Conservation (phyloP, 1,139 yeast genomes). For the Nakaseomyces nivariensis region DNA sequence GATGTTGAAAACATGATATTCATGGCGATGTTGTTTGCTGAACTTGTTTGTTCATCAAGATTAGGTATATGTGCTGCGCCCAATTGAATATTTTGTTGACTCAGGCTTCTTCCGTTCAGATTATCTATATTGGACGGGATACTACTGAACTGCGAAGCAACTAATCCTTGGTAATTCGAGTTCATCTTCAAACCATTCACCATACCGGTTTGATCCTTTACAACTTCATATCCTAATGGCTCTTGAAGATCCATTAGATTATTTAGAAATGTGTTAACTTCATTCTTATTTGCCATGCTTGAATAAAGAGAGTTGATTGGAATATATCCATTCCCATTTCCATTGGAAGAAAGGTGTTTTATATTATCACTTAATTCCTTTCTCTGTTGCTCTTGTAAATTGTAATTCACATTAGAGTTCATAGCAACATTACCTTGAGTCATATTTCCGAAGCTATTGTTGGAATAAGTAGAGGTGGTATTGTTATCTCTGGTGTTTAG, state of each 20-base stretch:
- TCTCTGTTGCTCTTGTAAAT: neutral
- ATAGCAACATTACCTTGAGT: neutral
- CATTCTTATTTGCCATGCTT: neutral
- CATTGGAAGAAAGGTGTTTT: neutral
- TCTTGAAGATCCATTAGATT: neutral
- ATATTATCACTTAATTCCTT: neutral
- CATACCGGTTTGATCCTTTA: constrained; percentile 1
- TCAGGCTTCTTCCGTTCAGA: neutral
- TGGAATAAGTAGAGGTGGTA: neutral
- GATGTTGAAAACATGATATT: constrained; percentile 1
- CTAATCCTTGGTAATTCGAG: neutral
- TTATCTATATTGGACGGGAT: neutral
- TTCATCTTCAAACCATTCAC: neutral
- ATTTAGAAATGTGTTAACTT: neutral
- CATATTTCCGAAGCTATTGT: neutral
- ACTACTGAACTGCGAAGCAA: neutral
- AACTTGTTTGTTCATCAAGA: neutral
- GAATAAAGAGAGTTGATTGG: neutral
- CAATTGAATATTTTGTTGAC: neutral
- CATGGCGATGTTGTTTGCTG: neutral
- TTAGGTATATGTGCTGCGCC: neutral
- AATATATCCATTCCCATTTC: neutral
- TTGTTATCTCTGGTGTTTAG: neutral
- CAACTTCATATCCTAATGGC: neutral
- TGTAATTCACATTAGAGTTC: neutral